phyloP scores from a whole-genome alignment of 78 protist genomes.

The Dictyostelium intermedium region DNA sequence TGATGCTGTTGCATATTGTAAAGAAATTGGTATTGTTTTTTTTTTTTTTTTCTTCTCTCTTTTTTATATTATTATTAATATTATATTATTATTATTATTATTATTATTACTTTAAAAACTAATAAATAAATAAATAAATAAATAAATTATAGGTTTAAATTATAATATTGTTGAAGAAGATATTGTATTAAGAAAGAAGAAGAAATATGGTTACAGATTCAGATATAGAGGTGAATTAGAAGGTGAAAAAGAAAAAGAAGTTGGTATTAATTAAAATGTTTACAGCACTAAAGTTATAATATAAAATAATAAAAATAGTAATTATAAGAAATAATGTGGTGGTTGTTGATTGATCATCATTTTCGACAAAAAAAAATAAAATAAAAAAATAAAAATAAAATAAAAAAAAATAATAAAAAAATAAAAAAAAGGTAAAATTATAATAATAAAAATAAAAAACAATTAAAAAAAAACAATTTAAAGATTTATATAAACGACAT shows the following conservation, averaged over 20 bases:
- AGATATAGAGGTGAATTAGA: conserved; percentile 64
- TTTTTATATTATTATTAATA: neutral
- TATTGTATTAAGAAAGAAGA: conserved; percentile 25
- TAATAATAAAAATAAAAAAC: too few relatives aligned
- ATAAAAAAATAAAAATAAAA: too few relatives aligned
- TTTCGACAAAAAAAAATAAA: too few relatives aligned
- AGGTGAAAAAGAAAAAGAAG: neutral
- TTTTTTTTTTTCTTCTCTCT: neutral
- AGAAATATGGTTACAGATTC: conserved; percentile 71
- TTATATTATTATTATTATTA: neutral
- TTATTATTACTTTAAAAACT: neutral
- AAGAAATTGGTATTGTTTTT: conserved; percentile 44
- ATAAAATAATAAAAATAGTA: neutral
- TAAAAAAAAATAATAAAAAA: too few relatives aligned
- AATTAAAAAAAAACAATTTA: too few relatives aligned
- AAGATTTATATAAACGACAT: too few relatives aligned
- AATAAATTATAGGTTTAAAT: conserved; percentile 32
- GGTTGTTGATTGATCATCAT: neutral
- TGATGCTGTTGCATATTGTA: conserved; percentile 65
- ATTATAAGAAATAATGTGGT: neutral
- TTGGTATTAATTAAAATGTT: neutral
- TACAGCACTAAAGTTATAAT: neutral
- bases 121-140: neutral
- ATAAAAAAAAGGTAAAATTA: too few relatives aligned
- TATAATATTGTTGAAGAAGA: conserved; percentile 56